phyloP scores from a whole-genome alignment of 176 grass and related monocot genomes.

The Cenchrus americanus region DNA sequence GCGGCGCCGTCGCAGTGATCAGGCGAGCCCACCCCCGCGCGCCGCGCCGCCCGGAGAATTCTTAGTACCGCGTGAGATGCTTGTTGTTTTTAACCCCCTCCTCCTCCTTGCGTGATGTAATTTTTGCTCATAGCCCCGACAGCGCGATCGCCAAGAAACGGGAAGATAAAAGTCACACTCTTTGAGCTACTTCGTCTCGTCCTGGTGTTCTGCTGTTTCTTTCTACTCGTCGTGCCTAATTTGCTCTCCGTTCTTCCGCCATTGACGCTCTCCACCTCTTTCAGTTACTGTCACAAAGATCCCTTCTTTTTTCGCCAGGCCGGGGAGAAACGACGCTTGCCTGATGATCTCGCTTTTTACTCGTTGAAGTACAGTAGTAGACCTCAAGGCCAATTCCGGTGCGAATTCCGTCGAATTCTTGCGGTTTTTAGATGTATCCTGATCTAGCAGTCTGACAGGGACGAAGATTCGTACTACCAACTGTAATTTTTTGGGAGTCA shows the following conservation, averaged over 20 bases:
- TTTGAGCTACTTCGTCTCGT: slow-evolving; percentile 30
- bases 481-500: neutral
- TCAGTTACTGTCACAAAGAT: slow-evolving; percentile 9
- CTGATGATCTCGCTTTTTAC: slow-evolving; percentile 8
- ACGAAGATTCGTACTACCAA: neutral
- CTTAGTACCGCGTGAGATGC: slow-evolving; percentile 10
- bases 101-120: slow-evolving; percentile 39
- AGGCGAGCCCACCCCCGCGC: neutral
- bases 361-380: neutral
- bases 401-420: slow-evolving; percentile 2
- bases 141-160: slow-evolving; percentile 47
- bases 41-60: neutral
- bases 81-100: neutral
- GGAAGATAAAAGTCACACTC: slow-evolving; percentile 36
- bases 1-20: slow-evolving; percentile 39
- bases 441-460: neutral
- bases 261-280: slow-evolving; percentile 14
- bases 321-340: slow-evolving; percentile 4
- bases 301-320: neutral
- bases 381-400: neutral
- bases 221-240: neutral
- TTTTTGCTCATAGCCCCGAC: slow-evolving; percentile 45
- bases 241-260: neutral
- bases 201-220: neutral
- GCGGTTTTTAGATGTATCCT: slow-evolving; percentile 30